Evolutionary conservation across 805 yeast genomes (phyloP).

Genomic region (Pichia manshurica): DNA sequence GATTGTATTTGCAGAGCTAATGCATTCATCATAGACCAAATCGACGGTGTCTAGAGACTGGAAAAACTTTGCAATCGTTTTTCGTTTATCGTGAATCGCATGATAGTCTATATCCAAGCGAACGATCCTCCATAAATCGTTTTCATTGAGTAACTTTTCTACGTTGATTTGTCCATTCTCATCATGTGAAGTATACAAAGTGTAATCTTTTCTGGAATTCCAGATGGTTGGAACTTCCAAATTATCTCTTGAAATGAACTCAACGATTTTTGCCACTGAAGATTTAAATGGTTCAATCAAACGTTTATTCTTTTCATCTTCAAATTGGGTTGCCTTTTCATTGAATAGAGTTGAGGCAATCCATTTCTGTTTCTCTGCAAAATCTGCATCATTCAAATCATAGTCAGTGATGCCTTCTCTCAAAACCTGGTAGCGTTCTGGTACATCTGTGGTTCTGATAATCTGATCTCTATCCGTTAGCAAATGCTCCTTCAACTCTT

Average conservation of each 20-base stretch:
- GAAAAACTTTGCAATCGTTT: conserved; percentile 48
- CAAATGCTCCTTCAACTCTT: conserved; percentile 85
- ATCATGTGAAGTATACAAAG: conserved; percentile 45
- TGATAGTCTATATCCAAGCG: conserved; percentile 85
- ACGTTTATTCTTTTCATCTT: conserved; percentile 29
- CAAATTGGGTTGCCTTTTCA: conserved; percentile 47
- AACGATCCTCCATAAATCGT: conserved; percentile 89
- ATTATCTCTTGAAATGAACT: conserved; percentile 66
- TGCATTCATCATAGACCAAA: conserved; percentile 48
- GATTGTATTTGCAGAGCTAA: conserved; percentile 51
- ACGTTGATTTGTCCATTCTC: conserved; percentile 39
- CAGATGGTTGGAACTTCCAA: conserved; percentile 93
- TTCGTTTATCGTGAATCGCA: conserved; percentile 70
- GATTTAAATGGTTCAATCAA: conserved; percentile 50
- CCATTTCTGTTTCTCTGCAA: conserved; percentile 73
- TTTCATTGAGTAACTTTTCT: conserved; percentile 58
- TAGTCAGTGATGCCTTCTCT: conserved; percentile 63
- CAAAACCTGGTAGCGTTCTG: conserved; percentile 83
- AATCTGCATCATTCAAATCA: conserved; percentile 64
- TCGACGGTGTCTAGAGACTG: conserved; percentile 53
- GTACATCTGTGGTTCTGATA: conserved; percentile 80
- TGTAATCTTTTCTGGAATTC: conserved; percentile 90
- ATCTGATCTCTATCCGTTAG: conserved; percentile 88
- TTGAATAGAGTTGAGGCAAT: conserved; percentile 55
- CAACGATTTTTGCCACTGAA: conserved; percentile 67